Percentiles rank a stretch among this genome's conserved stretches.
Evolutionary conservation across 768 basidiomycete species (phyloP).

Genomic region (Xanthoconium stramineum): DNA sequence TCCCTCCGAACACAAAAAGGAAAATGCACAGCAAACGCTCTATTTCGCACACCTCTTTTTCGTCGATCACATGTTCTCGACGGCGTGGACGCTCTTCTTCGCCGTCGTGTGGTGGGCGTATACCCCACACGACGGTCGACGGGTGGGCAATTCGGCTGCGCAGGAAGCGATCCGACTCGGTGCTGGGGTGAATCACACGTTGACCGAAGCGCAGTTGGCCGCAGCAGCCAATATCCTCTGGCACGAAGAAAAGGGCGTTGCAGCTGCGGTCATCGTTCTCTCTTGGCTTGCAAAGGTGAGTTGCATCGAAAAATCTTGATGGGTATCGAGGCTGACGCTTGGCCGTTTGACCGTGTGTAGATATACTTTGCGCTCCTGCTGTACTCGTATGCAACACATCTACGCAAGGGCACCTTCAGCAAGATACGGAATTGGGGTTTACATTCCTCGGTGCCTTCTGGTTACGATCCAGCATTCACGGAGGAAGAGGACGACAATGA

Average conservation of each 20-base stretch:
- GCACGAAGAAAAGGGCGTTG: constrained; percentile 85
- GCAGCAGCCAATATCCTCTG: constrained; percentile 79
- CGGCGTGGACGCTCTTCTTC: constrained; percentile 91
- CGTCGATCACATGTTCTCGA: constrained; percentile 87
- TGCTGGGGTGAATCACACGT: constrained; percentile 47
- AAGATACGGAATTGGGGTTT: constrained; percentile 51
- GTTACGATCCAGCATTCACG: constrained; percentile 28
- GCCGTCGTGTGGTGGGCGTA: constrained; percentile 88
- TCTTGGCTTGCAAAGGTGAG: constrained; percentile 90
- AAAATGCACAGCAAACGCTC: constrained; percentile 79
- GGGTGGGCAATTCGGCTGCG: constrained; percentile 78
- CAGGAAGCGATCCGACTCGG: constrained; percentile 81
- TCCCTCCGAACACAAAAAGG: constrained; percentile 45
- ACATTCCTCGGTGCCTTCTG: constrained; percentile 18
- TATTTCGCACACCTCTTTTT: constrained; percentile 92
- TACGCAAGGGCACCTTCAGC: constrained; percentile 88
- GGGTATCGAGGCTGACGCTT: background rate
- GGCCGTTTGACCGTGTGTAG: constrained; percentile 38
- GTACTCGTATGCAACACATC: constrained; percentile 91
- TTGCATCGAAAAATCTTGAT: background rate
- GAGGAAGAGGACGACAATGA: constrained; percentile 65
- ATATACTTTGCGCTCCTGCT: constrained; percentile 87
- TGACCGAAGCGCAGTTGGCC: constrained; percentile 64
- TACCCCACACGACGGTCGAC: constrained; percentile 87
- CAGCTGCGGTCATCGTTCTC: constrained; percentile 68